Base-by-base conservation (phyloP, 257 asterid genomes). In the Gentiana straminea region DNA sequence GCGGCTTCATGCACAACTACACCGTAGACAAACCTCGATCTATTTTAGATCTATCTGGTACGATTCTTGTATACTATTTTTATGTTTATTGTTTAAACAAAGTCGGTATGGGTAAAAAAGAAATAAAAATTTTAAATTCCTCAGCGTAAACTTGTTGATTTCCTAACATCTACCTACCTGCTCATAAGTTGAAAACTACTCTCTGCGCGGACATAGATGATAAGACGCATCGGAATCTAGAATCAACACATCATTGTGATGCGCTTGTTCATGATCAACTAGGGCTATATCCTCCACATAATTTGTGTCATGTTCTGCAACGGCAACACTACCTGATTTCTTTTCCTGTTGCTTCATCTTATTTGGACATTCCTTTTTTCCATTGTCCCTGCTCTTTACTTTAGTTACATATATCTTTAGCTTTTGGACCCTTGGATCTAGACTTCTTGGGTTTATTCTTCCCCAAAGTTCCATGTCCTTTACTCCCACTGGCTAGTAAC, bases 401-500 rank as follows among this genome's bases (percentile, higher is more conserved):
- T 24, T 24, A 24, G 24, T 24, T 24, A 24, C 24, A 54, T 7
- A 10, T 35, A 35, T 54, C 46, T 33, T 1, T 33, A 55, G 59
- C 15, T 55, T 55, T 36, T 8, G 59, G 43, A 11, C 59, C 59
- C 24, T 24, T 24, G 24, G 24, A 24, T 24, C 24, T 24, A 0
- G 24, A 24, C 24, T 24, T 24, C 32, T 55, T 55, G 4, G 4
- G 7, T 33, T 32, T 55, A 8, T 54, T 54, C 46, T 54, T 35
- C 35, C 59, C 43, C 12, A 7, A 55, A 4, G 34, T 55, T 55
- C 44, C 59, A 33, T 55, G 47, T 3, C 43, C 36, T 33, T 35
- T 4, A 35, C n/a, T 39, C 36, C 1, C 59, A 54, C 59, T 54
- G 44, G 45, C 59, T 54, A 54, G 44, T 54, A 54, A 10, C 41